Base-by-base conservation (phyloP, 1,284 basidiomycete species). In the Cutaneotrichosporon arboriforme region DNA sequence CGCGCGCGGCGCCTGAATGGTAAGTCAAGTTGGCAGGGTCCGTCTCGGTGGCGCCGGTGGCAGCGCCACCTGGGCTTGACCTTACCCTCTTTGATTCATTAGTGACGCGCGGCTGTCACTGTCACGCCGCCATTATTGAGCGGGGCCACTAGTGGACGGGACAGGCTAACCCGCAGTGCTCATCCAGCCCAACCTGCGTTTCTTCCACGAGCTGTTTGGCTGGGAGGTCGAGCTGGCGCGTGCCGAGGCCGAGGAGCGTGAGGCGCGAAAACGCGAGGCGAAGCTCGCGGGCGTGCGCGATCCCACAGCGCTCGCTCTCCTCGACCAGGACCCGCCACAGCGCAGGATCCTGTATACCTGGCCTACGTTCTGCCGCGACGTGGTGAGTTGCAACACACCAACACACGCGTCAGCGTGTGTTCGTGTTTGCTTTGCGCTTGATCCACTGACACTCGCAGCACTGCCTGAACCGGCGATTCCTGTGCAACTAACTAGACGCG, bases 111-210 rank as follows among this genome's bases (percentile, higher is more conserved):
- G n/a, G n/a, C n/a, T 15, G 42, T 44, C 5, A n/a, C 23, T 42
- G 41, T 26, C 4, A 42, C 22, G 21, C 4, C 20, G 13, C 15
- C 15, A 18, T 44, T 46, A n/a, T 49, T n/a, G n/a, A n/a, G n/a
- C n/a, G n/a, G n/a, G n/a, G n/a, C n/a, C n/a, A n/a, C n/a, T n/a
- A n/a, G n/a, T n/a, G n/a, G n/a, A n/a, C n/a, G n/a, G n/a, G n/a
- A n/a, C n/a, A n/a, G n/a, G n/a, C n/a, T n/a, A n/a, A n/a, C n/a
- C 42, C 38, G 8, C 55, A 75, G 85, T 92, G 47, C 79, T 92
- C 57, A 94, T 96, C 61, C 92, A 97, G 77, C 92, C 92, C 15
- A 94, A 94, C 66, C 86, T 96, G 81, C 81, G 90, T 40, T 79
- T 97, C 72, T 76, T 96, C 71, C 96, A 93, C 77, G 94, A 96